Base-by-base conservation (phyloP, 2,329 filamentous ascomycete species). In the Ambrosiella xylebori region DNA sequence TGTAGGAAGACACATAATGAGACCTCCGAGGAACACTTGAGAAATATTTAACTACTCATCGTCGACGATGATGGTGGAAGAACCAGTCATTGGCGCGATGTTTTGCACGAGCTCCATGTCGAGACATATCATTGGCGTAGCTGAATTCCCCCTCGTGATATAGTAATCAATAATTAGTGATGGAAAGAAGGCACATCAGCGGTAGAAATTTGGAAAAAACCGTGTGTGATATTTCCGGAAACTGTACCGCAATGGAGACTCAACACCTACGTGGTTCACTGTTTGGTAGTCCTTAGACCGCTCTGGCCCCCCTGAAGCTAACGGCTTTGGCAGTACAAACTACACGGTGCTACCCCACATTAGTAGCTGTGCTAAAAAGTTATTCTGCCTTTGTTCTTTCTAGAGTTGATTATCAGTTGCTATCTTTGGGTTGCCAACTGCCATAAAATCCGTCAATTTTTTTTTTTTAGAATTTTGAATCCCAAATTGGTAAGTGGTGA, bases 91-190 rank as follows among this genome's bases (percentile, higher is more conserved):
- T 51, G 47, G 47, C 47, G 27, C 12, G 27, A 19, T 35, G 47
- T 19, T 51, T 51, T 51, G 47, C 47, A 51, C 47, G 47, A 51
- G 27, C 47, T 51, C 47, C 47, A 51, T 15, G 17, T 19, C 17
- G 27, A 51, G 47, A 51, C 47, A 27, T 51, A 51, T 51, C 47
- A 51, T 51, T 51, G 47, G 47, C 27, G 47, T 51, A 51, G 47
- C n/a, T n/a, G 2, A 41, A n/a, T 41, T 12, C 9, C 47, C 17
- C 13, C 45, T 36, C 35, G 47, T 51, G 47, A 51, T 11, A 51
- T 27, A 51, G 13, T 4, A 41, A 41, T 27, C 27, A 27, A 5
- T 27, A 27, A 27, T 27, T 3, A 27, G 47, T 49, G 9, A 51
- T 11, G 27, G 17, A 5, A 51, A 51, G 47, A 27, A 51, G 11